Evolutionary conservation across 805 yeast genomes (phyloP), one percentile per base, ranked within the genome.

Genomic region (Candida stauntonica): DNA sequence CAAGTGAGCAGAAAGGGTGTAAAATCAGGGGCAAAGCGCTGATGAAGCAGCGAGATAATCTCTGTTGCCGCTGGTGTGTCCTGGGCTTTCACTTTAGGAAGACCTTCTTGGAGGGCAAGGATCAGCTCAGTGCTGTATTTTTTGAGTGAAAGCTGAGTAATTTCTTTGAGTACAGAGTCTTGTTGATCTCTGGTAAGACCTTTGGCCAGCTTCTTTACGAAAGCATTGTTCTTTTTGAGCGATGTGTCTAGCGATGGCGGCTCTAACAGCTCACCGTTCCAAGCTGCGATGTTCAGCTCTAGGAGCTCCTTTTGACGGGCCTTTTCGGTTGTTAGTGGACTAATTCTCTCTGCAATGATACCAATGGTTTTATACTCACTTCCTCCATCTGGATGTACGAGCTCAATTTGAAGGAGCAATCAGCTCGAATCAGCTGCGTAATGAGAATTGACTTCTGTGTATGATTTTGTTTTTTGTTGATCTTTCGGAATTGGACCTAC

Each of bases 191-290:
- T 70, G 27, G 65, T 72, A 17, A 87, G 58, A 2, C 79, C 67
- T 3, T 72, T 66, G 46, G 79, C 72, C 36, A 88, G 55, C 50
- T 81, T 82, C 55, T 80, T 83, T 35, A 87, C 79, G 52, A 86
- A 84, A 0, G 87, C 82, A 4, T 86, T 77, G 55, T 89, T 86
- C 57, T 81, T 85, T 66, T 88, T 88, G 47, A 88, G 65, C 40
- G 89, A 81, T 0, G 94, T 67, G 55, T 88, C 96, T 8, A 79
- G 58, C 8, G 49, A 35, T 13, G 41, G n/a, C 2, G 47, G 43
- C 18, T 42, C 51, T 7, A 18, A 9, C 2, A 45, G 39, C 17
- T 39, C 45, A 5, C 47, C 48, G 1, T 26, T 36, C 60, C 59
- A 55, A 2, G 58, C 58, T 1, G 39, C 40, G 0, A 30, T 19